Base-by-base conservation (phyloP, 1,284 basidiomycete genomes). In the Schizophyllum commune region DNA sequence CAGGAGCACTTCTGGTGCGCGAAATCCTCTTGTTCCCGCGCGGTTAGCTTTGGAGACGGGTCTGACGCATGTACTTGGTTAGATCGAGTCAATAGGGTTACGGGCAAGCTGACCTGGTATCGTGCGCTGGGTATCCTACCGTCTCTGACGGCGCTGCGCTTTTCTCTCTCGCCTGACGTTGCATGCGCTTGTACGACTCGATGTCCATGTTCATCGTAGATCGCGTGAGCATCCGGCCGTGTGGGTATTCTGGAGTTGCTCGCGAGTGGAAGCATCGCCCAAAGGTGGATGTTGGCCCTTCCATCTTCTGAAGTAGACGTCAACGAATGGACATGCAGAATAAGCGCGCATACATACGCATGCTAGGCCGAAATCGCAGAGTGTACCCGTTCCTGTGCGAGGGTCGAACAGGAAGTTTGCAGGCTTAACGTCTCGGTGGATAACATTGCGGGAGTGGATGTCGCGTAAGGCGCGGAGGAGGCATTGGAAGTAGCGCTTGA, bases 371-470 rank as follows among this genome's bases (percentile, higher is more conserved):
- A 98, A 98, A 74, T 99, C 96, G 67, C 94, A 96, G 8, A 99
- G 77, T 0, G 92, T 92, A 9, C 97, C 96, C 5, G 88, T 78
- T 1, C 91, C 90, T 4, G 88, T 90, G 55, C 83, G 83, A 33
- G 93, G 89, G 73, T 99, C 93, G 73, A 92, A 99, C 34, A 99
- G 82, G 71, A 99, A 99, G 74, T 99, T 99, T 64, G 96, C 96
- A 17, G 96, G 97, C 72, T 99, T 99, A 69, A 99, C 93, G 73
- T 99, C 96, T 47, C 96, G 92, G 75, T 99, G 96, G 58, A 99
- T 92, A 69, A 99, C 91, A 6, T 84, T 86, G 57, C 92, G 81
- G n/a, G 85, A 77, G 71, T 99, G 97, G 21, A 94, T 90, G 67
- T 96, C 94, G 58, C 90, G 86, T 59, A 99, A 74, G 1, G 94